These are phyloP conservation scores for Exophiala phaeomuriformis DNA, from an alignment of 2,329 filamentous ascomycete species.

Conservation along the genomic window DNA sequence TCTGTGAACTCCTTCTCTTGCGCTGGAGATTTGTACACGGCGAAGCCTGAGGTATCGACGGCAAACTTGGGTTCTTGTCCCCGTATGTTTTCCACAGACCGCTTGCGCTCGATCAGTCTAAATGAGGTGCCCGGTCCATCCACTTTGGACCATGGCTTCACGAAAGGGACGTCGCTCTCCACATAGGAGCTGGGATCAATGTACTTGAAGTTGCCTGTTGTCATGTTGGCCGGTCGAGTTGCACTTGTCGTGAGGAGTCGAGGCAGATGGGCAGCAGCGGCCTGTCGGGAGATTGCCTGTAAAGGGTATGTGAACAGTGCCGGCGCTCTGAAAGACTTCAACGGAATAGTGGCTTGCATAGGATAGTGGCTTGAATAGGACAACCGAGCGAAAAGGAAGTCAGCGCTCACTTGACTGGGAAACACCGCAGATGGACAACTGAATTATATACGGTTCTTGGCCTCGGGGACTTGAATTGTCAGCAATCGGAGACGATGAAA, in stretches of 20 bases:
- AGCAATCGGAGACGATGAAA: not conserved
- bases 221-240: not conserved
- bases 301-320: not conserved
- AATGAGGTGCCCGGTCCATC: slow-evolving; percentile 54
- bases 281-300: not conserved
- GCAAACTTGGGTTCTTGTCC: slow-evolving; percentile 30
- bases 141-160: slow-evolving; percentile 59
- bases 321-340: not conserved
- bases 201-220: not conserved
- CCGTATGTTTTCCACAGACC: slow-evolving; percentile 51
- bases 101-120: slow-evolving; percentile 37
- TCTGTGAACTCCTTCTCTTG: slow-evolving; percentile 50
- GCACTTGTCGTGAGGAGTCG: not conserved
- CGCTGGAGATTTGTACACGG: slow-evolving; percentile 37
- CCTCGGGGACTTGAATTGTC: slow-evolving; percentile 4
- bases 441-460: no score
- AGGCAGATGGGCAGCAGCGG: not conserved
- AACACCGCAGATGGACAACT: no score
- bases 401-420: no score
- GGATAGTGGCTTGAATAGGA: no score
- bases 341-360: not conserved
- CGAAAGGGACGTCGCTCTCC: slow-evolving; percentile 30
- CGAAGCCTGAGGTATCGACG: not conserved
- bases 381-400: no score
- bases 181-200: slow-evolving; percentile 38